phyloP scores from a whole-genome alignment of 805 yeast genomes.

The Suhomyces canberraensis region DNA sequence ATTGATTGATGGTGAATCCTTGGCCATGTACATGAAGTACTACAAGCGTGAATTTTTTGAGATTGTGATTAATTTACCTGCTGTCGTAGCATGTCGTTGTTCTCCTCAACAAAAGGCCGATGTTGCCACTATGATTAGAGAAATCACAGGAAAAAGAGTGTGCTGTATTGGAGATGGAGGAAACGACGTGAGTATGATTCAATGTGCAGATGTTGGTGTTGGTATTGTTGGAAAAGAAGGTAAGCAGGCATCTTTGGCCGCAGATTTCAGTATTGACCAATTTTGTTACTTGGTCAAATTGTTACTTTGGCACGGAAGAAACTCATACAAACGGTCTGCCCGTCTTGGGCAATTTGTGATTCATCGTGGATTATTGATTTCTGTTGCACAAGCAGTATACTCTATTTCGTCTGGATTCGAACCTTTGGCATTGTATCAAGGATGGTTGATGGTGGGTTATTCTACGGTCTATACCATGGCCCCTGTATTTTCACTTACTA shows the following conservation, averaged over 20 bases:
- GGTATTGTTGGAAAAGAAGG: conserved; percentile 99
- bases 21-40: conserved; percentile 62
- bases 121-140: conserved; percentile 76
- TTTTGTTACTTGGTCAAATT: conserved; percentile 85
- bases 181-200: conserved; percentile 98
- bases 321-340: conserved; percentile 93
- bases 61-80: conserved; percentile 74
- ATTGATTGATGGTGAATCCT: conserved; percentile 90
- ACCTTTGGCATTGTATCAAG: conserved; percentile 92
- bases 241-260: conserved; percentile 93
- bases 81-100: conserved; percentile 98
- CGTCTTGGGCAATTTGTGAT: conserved; percentile 93
- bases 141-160: conserved; percentile 80
- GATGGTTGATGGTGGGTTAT: conserved; percentile 98
- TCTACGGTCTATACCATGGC: conserved; percentile 98
- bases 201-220: conserved; percentile 97
- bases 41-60: conserved; percentile 72
- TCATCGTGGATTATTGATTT: conserved; percentile 91
- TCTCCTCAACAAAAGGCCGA: conserved; percentile 99
- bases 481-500: conserved; percentile 90
- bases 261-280: conserved; percentile 92
- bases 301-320: conserved; percentile 96
- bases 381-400: conserved; percentile 92
- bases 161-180: conserved; percentile 99
- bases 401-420: conserved; percentile 84